Percentiles rank a stretch among this genome's conserved stretches.
phyloP scores from a whole-genome alignment of 2,329 filamentous ascomycete genomes.

The Penicillium sp. region DNA sequence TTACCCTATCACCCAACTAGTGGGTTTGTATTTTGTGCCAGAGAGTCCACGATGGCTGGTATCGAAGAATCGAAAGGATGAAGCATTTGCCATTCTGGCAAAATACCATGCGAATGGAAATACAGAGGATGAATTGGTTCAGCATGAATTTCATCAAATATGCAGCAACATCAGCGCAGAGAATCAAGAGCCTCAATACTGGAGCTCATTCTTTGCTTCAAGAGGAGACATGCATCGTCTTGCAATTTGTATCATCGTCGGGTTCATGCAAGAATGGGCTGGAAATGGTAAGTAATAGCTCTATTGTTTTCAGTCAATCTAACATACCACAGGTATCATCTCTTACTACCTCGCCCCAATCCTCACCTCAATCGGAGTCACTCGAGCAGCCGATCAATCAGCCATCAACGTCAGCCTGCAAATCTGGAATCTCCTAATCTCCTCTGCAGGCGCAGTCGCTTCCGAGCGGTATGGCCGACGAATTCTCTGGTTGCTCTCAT shows the following conservation, averaged over 20 bases:
- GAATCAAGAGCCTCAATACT: slow-evolving; percentile 11
- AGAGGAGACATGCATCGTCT: slow-evolving; percentile 18
- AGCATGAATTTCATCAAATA: slow-evolving; percentile 24
- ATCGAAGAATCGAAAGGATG: slow-evolving; percentile 52
- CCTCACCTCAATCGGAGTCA: slow-evolving; percentile 30
- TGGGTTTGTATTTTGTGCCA: slow-evolving; percentile 51
- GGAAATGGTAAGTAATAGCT: slow-evolving; percentile 18
- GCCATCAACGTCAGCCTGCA: slow-evolving; percentile 24
- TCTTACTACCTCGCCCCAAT: slow-evolving; percentile 37
- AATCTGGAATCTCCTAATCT: slow-evolving; percentile 22
- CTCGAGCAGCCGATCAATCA: slow-evolving; percentile 22
- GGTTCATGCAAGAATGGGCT: slow-evolving; percentile 26
- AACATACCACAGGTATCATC: slow-evolving; percentile 17
- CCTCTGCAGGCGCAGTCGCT: slow-evolving; percentile 15
- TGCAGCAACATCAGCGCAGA: slow-evolving; percentile 19
- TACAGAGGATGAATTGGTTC: slow-evolving; percentile 21
- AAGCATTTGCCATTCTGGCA: slow-evolving; percentile 53
- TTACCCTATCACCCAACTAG: slow-evolving; percentile 45
- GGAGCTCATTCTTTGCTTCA: slow-evolving; percentile 18
- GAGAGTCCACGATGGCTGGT: slow-evolving; percentile 61
- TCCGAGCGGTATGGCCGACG: slow-evolving; percentile 22
- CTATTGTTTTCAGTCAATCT: not conserved
- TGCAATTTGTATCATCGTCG: slow-evolving; percentile 18
- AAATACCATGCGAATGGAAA: slow-evolving; percentile 54
- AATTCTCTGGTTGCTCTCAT: slow-evolving; percentile 19